These are phyloP conservation scores for Xylaria sp. DNA, from an alignment of 2,329 filamentous ascomycete genomes.

Conservation along the genomic window DNA sequence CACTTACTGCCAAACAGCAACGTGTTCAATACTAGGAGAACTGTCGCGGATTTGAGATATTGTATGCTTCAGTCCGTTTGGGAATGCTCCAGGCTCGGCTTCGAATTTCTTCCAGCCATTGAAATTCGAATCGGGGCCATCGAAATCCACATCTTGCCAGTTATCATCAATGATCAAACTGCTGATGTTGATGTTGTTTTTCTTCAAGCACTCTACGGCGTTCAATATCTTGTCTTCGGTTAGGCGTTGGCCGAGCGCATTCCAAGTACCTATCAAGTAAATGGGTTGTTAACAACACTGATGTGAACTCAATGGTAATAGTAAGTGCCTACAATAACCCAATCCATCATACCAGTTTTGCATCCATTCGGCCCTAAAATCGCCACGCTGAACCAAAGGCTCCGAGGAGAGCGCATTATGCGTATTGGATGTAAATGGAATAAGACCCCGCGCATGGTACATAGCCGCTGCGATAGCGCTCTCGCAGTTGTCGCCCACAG, in stretches of 20 bases:
- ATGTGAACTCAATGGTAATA: background rate
- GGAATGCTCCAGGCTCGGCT: constrained; percentile 82
- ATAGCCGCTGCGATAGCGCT: constrained; percentile 81
- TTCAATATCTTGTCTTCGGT: constrained; percentile 82
- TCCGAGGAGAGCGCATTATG: constrained; percentile 59
- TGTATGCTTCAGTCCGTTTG: constrained; percentile 78
- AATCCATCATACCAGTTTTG: constrained; percentile 93
- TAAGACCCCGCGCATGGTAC: constrained; percentile 82
- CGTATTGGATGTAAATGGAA: constrained; percentile 54
- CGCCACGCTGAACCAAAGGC: constrained; percentile 57
- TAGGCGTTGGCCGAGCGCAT: constrained; percentile 84
- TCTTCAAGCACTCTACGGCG: constrained; percentile 76
- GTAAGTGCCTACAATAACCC: constrained; percentile 74
- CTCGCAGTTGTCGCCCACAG: constrained; percentile 78
- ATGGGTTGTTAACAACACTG: constrained; percentile 16
- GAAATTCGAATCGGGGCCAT: constrained; percentile 63
- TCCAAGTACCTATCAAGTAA: constrained; percentile 79
- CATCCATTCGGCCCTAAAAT: constrained; percentile 73
- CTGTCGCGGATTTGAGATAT: constrained; percentile 74
- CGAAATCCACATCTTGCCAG: constrained; percentile 81
- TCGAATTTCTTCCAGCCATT: constrained; percentile 85
- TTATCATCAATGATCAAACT: constrained; percentile 97
- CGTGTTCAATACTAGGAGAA: constrained; percentile 79
- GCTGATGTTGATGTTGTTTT: constrained; percentile 78
- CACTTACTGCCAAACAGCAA: constrained; percentile 85